Evolutionary conservation across 257 asterid species (phyloP).

Genomic region (Plantago major): DNA sequence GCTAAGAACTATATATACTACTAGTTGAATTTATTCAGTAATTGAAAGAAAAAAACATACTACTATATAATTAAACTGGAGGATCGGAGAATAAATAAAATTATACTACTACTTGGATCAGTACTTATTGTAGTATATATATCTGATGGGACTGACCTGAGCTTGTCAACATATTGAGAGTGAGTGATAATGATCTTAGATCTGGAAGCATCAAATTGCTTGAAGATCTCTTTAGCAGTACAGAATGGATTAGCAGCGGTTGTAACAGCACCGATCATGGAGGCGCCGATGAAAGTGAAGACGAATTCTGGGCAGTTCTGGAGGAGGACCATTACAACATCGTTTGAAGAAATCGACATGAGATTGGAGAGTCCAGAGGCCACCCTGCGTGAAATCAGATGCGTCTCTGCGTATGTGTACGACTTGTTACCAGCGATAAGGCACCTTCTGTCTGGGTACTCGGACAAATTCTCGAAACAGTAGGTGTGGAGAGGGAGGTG

Average conservation of each 20-base stretch:
- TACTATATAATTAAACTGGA: no score
- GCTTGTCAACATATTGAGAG: conserved; percentile 63
- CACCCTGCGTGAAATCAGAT: conserved; percentile 41
- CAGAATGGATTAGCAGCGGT: conserved; percentile 71
- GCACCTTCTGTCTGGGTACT: conserved; percentile 42
- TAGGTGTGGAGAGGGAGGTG: conserved; percentile 65
- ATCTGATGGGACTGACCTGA: conserved; percentile 15
- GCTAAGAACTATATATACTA: no score
- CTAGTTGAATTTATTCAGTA: no score
- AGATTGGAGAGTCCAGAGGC: conserved; percentile 58
- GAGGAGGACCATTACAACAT: conserved; percentile 65
- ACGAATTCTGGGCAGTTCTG: conserved; percentile 78
- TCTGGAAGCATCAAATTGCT: conserved; percentile 48
- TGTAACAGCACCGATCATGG: conserved; percentile 65
- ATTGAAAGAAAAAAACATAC: no score
- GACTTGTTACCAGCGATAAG: conserved; percentile 39
- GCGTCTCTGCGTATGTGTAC: conserved; percentile 53
- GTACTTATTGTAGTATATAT: no score
- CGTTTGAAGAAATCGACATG: conserved; percentile 43
- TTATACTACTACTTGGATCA: no score
- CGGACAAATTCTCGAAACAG: conserved; percentile 40
- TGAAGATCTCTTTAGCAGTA: conserved; percentile 55
- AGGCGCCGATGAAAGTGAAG: conserved; percentile 64
- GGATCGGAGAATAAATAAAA: no score
- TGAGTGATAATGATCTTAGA: conserved; percentile 64